Percentiles rank a stretch among this genome's conserved stretches.
phyloP scores from a whole-genome alignment of 2,329 filamentous ascomycete genomes.

The Aspergillus sp. region DNA sequence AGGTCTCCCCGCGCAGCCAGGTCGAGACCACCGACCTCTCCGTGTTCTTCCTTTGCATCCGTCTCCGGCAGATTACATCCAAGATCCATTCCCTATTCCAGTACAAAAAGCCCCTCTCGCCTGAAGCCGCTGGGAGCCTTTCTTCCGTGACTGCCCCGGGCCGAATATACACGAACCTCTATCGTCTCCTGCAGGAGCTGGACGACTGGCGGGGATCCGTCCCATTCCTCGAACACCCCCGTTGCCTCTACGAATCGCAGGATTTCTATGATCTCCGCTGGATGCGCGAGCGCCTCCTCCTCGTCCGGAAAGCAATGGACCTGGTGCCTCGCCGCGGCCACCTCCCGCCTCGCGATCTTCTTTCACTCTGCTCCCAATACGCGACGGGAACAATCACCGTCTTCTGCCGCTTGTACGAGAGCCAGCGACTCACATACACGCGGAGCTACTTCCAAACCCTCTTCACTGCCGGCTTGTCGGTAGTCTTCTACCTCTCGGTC shows the following conservation, averaged over 20 bases:
- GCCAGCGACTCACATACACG: constrained; percentile 47
- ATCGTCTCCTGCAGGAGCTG: constrained; percentile 40
- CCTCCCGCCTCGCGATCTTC: constrained; percentile 37
- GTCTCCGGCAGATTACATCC: constrained; percentile 49
- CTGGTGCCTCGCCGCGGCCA: constrained; percentile 42
- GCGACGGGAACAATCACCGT: constrained; percentile 45
- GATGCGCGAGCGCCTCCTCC: constrained; percentile 46
- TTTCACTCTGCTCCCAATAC: constrained; percentile 40
- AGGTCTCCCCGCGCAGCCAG: neutral
- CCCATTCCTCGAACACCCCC: constrained; percentile 39
- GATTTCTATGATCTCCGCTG: constrained; percentile 53
- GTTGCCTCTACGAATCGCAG: constrained; percentile 48
- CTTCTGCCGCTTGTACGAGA: constrained; percentile 44
- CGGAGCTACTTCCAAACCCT: constrained; percentile 56
- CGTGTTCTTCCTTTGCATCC: constrained; percentile 46
- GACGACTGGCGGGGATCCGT: constrained; percentile 41
- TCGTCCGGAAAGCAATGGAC: constrained; percentile 49
- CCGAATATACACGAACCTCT: constrained; percentile 25
- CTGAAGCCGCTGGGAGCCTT: no score
- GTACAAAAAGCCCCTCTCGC: neutral
- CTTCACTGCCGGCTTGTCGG: constrained; percentile 50
- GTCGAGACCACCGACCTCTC: constrained; percentile 37
- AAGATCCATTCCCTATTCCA: constrained; percentile 24
- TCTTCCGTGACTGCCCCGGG: constrained; percentile 17
- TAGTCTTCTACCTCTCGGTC: constrained; percentile 36